Conservation (phyloP, 2,329 filamentous ascomycete species). For the Knufia petricola region DNA sequence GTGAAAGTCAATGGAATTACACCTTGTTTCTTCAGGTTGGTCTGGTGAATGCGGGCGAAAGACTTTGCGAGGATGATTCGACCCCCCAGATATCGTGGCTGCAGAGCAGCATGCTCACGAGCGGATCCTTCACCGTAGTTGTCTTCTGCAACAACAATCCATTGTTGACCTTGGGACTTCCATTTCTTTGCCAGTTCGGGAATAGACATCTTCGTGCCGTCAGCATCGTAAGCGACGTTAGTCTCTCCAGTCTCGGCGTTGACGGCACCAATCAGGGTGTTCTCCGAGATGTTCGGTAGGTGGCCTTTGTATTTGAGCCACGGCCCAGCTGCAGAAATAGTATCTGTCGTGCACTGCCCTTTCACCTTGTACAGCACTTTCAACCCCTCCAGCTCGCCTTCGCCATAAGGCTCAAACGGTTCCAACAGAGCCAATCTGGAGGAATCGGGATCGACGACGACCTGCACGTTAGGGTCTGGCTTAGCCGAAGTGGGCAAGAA, state of each 20-base stretch:
- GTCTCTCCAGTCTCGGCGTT: constrained; percentile 89
- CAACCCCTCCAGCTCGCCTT: constrained; percentile 62
- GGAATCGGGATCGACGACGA: constrained; percentile 78
- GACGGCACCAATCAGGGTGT: constrained; percentile 90
- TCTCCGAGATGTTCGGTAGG: constrained; percentile 92
- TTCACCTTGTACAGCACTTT: constrained; percentile 91
- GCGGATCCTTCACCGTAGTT: constrained; percentile 93
- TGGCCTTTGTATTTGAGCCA: constrained; percentile 99
- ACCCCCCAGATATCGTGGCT: constrained; percentile 82
- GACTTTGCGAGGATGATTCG: constrained; percentile 75
- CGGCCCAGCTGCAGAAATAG: constrained; percentile 90
- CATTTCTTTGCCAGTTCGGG: constrained; percentile 78
- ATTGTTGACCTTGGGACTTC: constrained; percentile 64
- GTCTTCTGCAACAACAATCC: constrained; percentile 94
- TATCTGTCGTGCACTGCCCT: constrained; percentile 97
- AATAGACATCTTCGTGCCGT: constrained; percentile 66
- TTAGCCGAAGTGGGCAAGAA: constrained; percentile 64
- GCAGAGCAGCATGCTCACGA: constrained; percentile 79
- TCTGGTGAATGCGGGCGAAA: constrained; percentile 89
- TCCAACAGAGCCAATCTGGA: constrained; percentile 83
- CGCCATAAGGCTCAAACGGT: constrained; percentile 77
- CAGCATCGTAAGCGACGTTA: constrained; percentile 81
- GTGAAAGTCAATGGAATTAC: constrained; percentile 88
- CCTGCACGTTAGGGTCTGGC: constrained; percentile 59
- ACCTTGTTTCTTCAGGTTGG: constrained; percentile 94